These are phyloP conservation scores for Coniochaeta sp. DNA, from an alignment of 2,329 filamentous ascomycete species.

Conservation along the genomic window DNA sequence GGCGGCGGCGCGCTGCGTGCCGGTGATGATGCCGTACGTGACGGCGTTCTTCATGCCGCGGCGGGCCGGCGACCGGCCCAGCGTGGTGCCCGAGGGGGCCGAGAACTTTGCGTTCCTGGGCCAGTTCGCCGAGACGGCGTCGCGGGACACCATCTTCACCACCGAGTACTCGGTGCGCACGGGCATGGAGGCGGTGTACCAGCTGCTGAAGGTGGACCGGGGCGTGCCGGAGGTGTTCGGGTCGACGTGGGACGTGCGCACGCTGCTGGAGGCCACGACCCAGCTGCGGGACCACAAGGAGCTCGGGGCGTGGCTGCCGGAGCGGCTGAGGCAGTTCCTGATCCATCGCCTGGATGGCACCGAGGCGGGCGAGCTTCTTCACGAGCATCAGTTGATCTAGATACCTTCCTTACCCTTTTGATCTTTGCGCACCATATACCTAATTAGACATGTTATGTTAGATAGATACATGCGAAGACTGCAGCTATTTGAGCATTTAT, in stretches of 20 bases:
- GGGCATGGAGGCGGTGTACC: slow-evolving; percentile 27
- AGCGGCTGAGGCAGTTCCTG: slow-evolving; percentile 8
- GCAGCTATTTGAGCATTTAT: too few relatives aligned
- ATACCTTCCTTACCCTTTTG: too few relatives aligned
- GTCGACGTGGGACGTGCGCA: slow-evolving; percentile 17
- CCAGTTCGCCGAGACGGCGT: slow-evolving; percentile 31
- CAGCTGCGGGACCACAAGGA: slow-evolving; percentile 13
- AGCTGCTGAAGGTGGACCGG: slow-evolving; percentile 18
- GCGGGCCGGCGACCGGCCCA: slow-evolving; percentile 25
- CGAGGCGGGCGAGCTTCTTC: slow-evolving; percentile 10
- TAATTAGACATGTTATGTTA: too few relatives aligned
- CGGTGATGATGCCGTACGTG: slow-evolving; percentile 31
- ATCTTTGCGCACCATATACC: too few relatives aligned
- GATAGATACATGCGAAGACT: too few relatives aligned
- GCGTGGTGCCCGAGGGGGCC: slow-evolving; percentile 26
- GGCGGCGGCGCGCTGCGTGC: slow-evolving; percentile 22
- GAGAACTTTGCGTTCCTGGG: slow-evolving; percentile 31
- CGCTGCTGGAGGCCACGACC: slow-evolving; percentile 14
- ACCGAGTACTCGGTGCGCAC: slow-evolving; percentile 28
- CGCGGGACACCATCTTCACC: slow-evolving; percentile 26
- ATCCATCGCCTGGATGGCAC: slow-evolving; percentile 9
- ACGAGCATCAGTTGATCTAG: slow-evolving; percentile 11
- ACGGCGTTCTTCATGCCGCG: slow-evolving; percentile 28
- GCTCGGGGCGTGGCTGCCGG: slow-evolving; percentile 12
- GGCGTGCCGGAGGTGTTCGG: slow-evolving; percentile 19